Conservation (phyloP, 371 early-diverging fungal genomes). For the Mortierella sp. region DNA sequence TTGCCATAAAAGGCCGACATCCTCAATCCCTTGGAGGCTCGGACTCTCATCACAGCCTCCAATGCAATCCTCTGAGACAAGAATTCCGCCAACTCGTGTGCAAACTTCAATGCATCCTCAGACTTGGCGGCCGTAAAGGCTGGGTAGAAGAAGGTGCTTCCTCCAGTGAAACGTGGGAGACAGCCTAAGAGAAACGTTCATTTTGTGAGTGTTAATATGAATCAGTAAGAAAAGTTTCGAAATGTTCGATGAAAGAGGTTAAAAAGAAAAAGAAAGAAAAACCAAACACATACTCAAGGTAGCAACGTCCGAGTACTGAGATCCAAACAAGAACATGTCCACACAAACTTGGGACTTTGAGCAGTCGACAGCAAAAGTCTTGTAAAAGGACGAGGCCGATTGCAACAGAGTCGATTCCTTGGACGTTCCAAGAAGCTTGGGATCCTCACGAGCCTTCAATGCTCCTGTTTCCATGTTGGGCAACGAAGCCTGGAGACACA, state of each 20-base stretch:
- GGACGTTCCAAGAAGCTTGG: slow-evolving; percentile 86
- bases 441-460: slow-evolving; percentile 87
- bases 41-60: slow-evolving; percentile 96
- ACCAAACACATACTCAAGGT: slow-evolving; percentile 72
- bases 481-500: slow-evolving; percentile 83
- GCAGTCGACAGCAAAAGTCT: slow-evolving; percentile 93
- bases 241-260: not conserved
- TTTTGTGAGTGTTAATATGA: not conserved
- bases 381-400: slow-evolving; percentile 91
- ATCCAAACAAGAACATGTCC: slow-evolving; percentile 93
- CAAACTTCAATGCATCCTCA: slow-evolving; percentile 91
- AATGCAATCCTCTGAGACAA: slow-evolving; percentile 88
- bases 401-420: slow-evolving; percentile 88
- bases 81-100: slow-evolving; percentile 87
- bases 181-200: slow-evolving; percentile 55
- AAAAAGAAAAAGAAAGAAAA: not conserved
- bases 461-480: slow-evolving; percentile 87
- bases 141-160: slow-evolving; percentile 95
- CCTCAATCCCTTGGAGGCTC: slow-evolving; percentile 87
- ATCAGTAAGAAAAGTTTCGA: not conserved
- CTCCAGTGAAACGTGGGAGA: slow-evolving; percentile 93
- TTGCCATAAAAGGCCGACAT: slow-evolving; percentile 95
- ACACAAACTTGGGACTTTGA: slow-evolving; percentile 92
- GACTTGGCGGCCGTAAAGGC: slow-evolving; percentile 89
- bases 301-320: slow-evolving; percentile 94